phyloP scores from a whole-genome alignment of 2,329 filamentous ascomycete genomes.

The Parafenestella ontariensis region DNA sequence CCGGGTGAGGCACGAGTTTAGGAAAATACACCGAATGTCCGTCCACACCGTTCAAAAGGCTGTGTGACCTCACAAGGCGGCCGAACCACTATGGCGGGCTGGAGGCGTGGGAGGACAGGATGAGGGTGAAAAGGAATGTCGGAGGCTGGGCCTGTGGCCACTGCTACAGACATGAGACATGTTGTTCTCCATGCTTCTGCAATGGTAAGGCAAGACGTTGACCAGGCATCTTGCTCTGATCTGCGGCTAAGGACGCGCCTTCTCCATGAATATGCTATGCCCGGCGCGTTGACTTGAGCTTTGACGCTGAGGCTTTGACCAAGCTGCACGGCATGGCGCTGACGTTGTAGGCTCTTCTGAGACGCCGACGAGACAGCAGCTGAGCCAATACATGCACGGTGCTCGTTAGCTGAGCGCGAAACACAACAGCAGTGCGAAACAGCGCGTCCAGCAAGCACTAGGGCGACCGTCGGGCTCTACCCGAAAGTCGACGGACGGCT shows the following conservation, averaged over 20 bases:
- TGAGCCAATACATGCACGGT: slow-evolving; percentile 31
- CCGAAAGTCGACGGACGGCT: slow-evolving; percentile 6
- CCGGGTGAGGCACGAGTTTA: slow-evolving; percentile 12
- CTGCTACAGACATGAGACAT: background rate
- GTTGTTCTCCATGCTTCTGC: background rate
- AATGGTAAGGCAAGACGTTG: slow-evolving; percentile 8
- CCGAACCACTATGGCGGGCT: slow-evolving; percentile 18
- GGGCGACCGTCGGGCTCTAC: slow-evolving; percentile 16
- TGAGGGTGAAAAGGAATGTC: slow-evolving; percentile 8
- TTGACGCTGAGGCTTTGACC: slow-evolving; percentile 29
- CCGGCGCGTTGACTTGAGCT: slow-evolving; percentile 36
- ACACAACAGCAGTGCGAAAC: slow-evolving; percentile 22
- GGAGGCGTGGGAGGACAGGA: slow-evolving; percentile 4
- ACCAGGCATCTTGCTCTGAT: slow-evolving; percentile 24
- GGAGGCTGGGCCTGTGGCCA: slow-evolving; percentile 8
- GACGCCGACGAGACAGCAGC: slow-evolving; percentile 41
- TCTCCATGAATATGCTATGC: slow-evolving; percentile 18
- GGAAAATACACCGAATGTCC: slow-evolving; percentile 20
- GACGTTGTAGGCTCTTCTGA: slow-evolving; percentile 36
- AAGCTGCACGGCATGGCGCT: slow-evolving; percentile 33
- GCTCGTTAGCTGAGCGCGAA: slow-evolving; percentile 21
- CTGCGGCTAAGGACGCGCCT: slow-evolving; percentile 29
- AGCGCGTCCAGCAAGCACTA: slow-evolving; percentile 11
- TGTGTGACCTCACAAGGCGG: slow-evolving; percentile 21
- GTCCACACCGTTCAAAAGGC: slow-evolving; percentile 9